These are phyloP conservation scores for Clarireedia paspali DNA, from an alignment of 2,329 filamentous ascomycete genomes.

Conservation along the genomic window DNA sequence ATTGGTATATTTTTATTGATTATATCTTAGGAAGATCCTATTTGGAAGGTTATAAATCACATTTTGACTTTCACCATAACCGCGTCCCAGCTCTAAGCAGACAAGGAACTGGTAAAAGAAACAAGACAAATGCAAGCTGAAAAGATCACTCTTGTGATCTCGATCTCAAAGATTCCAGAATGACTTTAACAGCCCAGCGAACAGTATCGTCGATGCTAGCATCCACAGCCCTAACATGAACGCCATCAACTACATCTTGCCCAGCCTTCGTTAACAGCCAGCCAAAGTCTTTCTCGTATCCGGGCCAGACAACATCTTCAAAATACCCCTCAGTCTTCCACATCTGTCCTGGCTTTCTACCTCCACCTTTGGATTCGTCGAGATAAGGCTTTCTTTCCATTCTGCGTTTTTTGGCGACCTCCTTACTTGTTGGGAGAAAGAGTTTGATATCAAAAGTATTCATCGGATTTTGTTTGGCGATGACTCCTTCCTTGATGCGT, in stretches of 20 bases:
- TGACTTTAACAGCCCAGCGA: slow-evolving; percentile 13
- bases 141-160: no score
- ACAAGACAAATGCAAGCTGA: no score
- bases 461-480: slow-evolving; percentile 2
- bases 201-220: slow-evolving; percentile 13
- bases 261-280: slow-evolving; percentile 14
- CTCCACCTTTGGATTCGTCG: slow-evolving; percentile 10
- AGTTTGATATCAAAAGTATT: slow-evolving; percentile 18
- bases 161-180: not conserved
- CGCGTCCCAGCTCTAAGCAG: no score
- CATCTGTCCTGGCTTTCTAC: slow-evolving; percentile 18
- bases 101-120: no score
- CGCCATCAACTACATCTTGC: not conserved
- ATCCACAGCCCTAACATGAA: slow-evolving; percentile 11
- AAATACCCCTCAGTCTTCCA: slow-evolving; percentile 28
- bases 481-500: not conserved
- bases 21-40: no score
- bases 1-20: no score
- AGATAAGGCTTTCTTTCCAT: slow-evolving; percentile 13
- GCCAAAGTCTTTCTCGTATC: slow-evolving; percentile 10
- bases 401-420: slow-evolving; percentile 11
- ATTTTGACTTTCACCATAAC: no score
- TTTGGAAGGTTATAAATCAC: no score
- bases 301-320: slow-evolving; percentile 22
- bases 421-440: slow-evolving; percentile 15